phyloP scores from a whole-genome alignment of 2,329 filamentous ascomycete species.

The Hymenoscyphus scutula region DNA sequence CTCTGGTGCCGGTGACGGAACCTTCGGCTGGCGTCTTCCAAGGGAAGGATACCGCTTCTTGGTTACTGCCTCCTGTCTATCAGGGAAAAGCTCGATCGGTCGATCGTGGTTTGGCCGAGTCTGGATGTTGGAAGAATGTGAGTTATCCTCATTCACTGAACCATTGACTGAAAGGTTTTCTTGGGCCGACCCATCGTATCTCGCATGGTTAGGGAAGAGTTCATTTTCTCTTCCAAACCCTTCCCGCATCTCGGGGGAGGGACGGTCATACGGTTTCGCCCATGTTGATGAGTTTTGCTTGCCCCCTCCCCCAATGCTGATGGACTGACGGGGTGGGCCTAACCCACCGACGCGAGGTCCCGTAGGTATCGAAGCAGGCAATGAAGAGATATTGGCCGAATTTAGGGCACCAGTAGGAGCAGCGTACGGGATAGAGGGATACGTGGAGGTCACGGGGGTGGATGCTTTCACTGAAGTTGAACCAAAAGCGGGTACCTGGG shows the following conservation, averaged over 20 bases:
- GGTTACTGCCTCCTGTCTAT: constrained; percentile 5
- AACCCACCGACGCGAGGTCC: constrained; percentile 7
- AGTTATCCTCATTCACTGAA: neutral
- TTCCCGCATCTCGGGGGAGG: constrained; percentile 6
- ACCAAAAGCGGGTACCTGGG: constrained; percentile 54
- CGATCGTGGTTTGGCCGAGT: neutral
- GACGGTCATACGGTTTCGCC: constrained; percentile 7
- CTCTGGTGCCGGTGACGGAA: constrained; percentile 12
- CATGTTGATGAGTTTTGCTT: constrained; percentile 7
- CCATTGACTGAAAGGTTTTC: constrained; percentile 8
- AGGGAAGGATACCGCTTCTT: constrained; percentile 23
- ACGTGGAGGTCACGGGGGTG: constrained; percentile 9
- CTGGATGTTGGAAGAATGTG: neutral
- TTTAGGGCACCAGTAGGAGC: constrained; percentile 6
- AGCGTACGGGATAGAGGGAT: neutral
- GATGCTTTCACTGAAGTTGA: constrained; percentile 32
- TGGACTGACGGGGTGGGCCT: neutral
- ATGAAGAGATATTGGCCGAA: neutral
- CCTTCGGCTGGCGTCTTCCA: constrained; percentile 22
- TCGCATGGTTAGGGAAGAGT: constrained; percentile 3
- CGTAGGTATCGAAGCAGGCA: constrained; percentile 13
- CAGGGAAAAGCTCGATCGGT: neutral
- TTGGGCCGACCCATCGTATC: constrained; percentile 6
- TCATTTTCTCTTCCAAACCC: constrained; percentile 1
- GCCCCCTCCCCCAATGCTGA: neutral